A percentile compares a stretch with the other conserved stretches of the same genome.
Conservation (phyloP, 1,139 yeast species). For the Geotrichum carabidarum region DNA sequence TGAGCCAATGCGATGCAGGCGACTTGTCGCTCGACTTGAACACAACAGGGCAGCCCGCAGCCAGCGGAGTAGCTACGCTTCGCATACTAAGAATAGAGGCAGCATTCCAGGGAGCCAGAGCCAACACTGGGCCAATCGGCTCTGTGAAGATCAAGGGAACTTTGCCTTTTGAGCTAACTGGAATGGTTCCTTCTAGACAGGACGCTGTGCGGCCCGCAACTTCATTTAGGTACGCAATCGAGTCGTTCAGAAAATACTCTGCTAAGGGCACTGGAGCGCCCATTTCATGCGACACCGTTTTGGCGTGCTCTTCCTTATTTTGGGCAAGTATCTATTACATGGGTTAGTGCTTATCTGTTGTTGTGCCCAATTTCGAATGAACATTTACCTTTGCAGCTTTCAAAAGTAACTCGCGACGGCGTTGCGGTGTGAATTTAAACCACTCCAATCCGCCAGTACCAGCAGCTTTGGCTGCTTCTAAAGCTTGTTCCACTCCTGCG, state of each 20-base stretch:
- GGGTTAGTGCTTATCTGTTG: too few species aligned
- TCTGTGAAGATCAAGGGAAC: conserved; percentile 33
- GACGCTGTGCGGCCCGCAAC: conserved; percentile 3
- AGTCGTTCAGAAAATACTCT: conserved; percentile 10
- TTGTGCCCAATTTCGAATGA: neutral
- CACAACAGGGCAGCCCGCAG: conserved; percentile 62
- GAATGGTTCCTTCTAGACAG: conserved; percentile 6
- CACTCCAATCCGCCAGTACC: conserved; percentile 6
- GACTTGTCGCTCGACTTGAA: conserved; percentile 66
- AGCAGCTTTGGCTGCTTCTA: conserved; percentile 12
- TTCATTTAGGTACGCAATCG: conserved; percentile 8
- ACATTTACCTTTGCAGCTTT: conserved; percentile 13
- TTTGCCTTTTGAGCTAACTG: conserved; percentile 5
- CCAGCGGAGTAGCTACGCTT: conserved; percentile 39
- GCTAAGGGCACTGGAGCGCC: conserved; percentile 13
- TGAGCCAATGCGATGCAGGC: conserved; percentile 54
- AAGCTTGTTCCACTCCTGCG: conserved; percentile 10
- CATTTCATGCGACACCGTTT: conserved; percentile 14
- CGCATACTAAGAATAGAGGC: conserved; percentile 40
- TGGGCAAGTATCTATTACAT: neutral
- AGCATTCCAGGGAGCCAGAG: conserved; percentile 51
- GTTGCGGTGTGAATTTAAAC: neutral
- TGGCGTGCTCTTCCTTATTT: conserved; percentile 1
- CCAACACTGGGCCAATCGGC: conserved; percentile 47
- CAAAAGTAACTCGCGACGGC: conserved; percentile 7